These are phyloP conservation scores for Nemania sp. DNA, from an alignment of 2,329 filamentous ascomycete species.

Conservation along the genomic window DNA sequence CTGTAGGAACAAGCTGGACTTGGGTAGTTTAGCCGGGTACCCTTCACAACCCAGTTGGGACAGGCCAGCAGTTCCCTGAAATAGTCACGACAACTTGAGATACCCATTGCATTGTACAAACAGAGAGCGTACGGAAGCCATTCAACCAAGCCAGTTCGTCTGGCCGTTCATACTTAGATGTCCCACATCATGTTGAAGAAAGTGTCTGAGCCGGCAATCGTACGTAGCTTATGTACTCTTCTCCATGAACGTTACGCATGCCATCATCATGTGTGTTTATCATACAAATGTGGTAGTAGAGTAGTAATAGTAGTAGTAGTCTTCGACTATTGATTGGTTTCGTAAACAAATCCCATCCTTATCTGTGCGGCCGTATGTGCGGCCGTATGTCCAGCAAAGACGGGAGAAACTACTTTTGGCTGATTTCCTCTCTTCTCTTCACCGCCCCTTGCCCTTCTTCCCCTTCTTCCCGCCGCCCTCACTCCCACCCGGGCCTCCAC, in stretches of 20 bases:
- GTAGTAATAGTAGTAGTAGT: too few species aligned
- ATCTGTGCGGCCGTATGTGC: too few species aligned
- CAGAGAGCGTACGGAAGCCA: slow-evolving; percentile 17
- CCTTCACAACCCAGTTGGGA: not conserved
- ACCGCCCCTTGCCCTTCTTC: slow-evolving; percentile 54
- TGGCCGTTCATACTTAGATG: slow-evolving; percentile 8
- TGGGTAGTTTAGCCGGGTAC: not conserved
- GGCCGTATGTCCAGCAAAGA: not conserved
- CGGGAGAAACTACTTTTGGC: not conserved
- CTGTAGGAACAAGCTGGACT: slow-evolving; percentile 1
- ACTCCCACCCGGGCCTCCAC: slow-evolving; percentile 31
- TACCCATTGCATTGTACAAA: slow-evolving; percentile 30
- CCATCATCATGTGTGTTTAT: not conserved
- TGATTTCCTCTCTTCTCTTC: not conserved
- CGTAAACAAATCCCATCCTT: not conserved
- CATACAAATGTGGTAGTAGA: not conserved
- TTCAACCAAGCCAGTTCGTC: slow-evolving; percentile 8
- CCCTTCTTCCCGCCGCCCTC: slow-evolving; percentile 49
- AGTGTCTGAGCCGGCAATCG: not conserved
- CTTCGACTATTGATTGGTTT: slow-evolving; percentile 2
- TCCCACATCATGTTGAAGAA: not conserved
- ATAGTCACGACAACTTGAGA: slow-evolving; percentile 22
- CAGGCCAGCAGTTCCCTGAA: not conserved
- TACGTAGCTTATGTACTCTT: slow-evolving; percentile 5
- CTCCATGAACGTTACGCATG: not conserved